Evolutionary conservation across 2,329 filamentous ascomycete genomes (phyloP), one percentile per base, ranked within the genome.

Genomic region (Endoconidiophora polonica): DNA sequence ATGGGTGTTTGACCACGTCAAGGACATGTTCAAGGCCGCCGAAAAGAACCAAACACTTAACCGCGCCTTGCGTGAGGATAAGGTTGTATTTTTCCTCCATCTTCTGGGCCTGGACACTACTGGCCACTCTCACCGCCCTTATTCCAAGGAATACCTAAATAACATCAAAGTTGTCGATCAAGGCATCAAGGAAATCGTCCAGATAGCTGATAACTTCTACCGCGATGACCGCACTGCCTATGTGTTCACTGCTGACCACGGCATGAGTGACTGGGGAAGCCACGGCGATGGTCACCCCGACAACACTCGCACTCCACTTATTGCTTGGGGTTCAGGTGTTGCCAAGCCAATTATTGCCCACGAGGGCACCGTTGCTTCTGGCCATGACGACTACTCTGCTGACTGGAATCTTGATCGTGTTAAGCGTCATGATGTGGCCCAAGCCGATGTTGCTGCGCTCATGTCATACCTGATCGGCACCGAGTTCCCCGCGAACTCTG

Each of bases 191-290:
- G 83, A 94, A 64, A 82, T 94, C 46, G 81, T 83, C 0, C 73
- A 83, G 55, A 62, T 94, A 49, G 80, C 95, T 46, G 78, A 94
- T 36, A 75, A 82, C 10, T 98, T 96, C 61, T 98, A 95, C 59
- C 72, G 68, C 4, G 81, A 87, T 57, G 82, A 76, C 49, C 81
- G 91, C 63, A 96, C 91, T 0, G 86, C 93, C 0, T 98, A 90
- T 62, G 77, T 98, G 14, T 98, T 98, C 61, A 98, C 93, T 1
- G 91, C 91, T 5, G 91, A 98, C 60, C 91, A 98, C 63, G 91
- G 91, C 16, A 98, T 98, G 91, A 96, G 86, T 60, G 91, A 98
- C 64, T 95, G 84, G 81, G 91, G 93, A n/a, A 96, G 88, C 58
- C 93, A 98, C 62, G 93, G 93, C 37, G 91, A 98, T 63, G 91